These are phyloP conservation scores for Strobilomyces dryophilus DNA, from an alignment of 768 basidiomycete species.

Conservation along the genomic window DNA sequence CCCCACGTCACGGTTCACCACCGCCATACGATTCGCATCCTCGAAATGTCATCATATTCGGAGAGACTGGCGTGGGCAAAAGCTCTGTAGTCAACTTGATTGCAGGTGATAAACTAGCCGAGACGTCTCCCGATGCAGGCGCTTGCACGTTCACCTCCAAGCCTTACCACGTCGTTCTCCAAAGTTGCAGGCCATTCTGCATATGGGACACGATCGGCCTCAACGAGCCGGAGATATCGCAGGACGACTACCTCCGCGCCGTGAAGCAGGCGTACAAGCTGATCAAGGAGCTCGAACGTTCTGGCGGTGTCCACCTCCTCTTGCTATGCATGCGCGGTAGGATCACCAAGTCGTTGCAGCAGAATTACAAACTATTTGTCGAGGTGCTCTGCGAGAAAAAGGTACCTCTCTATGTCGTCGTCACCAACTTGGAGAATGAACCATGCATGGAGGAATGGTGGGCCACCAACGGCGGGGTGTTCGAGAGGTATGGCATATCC, in stretches of 20 bases:
- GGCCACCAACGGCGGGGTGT: slow-evolving; percentile 30
- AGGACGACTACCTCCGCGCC: slow-evolving; percentile 18
- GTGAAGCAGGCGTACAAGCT: slow-evolving; percentile 31
- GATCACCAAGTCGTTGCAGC: slow-evolving; percentile 32
- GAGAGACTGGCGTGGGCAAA: slow-evolving; percentile 32
- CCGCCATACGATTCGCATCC: slow-evolving; percentile 14
- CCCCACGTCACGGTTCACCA: slow-evolving; percentile 3
- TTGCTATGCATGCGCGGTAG: slow-evolving; percentile 37
- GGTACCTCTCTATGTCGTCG: slow-evolving; percentile 36
- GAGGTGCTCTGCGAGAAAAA: slow-evolving; percentile 36
- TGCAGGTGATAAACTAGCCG: slow-evolving; percentile 22
- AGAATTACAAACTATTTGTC: slow-evolving; percentile 38
- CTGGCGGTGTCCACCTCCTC: slow-evolving; percentile 37
- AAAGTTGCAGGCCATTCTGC: slow-evolving; percentile 12
- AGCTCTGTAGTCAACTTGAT: slow-evolving; percentile 43
- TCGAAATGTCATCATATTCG: slow-evolving; percentile 26
- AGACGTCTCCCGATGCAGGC: slow-evolving; percentile 27
- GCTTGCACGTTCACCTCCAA: slow-evolving; percentile 34
- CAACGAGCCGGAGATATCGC: slow-evolving; percentile 23
- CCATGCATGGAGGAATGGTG: slow-evolving; percentile 37
- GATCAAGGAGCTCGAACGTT: slow-evolving; percentile 28
- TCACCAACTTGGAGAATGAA: slow-evolving; percentile 39
- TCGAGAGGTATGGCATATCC: slow-evolving; percentile 28
- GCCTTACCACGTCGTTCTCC: slow-evolving; percentile 21
- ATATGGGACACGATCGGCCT: slow-evolving; percentile 34